phyloP scores from a whole-genome alignment of 345 rosid genomes.

The sweet orange (Citrus sinensis) region DNA sequence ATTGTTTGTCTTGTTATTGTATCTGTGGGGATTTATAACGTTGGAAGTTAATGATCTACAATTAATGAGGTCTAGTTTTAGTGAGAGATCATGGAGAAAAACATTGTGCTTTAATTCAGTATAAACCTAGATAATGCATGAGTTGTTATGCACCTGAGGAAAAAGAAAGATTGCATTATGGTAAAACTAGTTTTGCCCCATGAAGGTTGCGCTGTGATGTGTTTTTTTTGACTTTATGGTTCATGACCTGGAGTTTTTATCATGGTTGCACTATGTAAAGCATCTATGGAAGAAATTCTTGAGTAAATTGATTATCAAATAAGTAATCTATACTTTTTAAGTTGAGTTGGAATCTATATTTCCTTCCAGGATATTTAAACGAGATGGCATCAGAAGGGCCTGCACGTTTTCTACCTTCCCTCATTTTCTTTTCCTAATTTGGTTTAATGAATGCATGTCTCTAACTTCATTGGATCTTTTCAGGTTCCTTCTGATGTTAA shows the following conservation, averaged over 20 bases:
- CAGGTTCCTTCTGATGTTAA: constrained; percentile 80
- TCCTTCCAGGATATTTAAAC: neutral
- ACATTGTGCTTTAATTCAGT: neutral
- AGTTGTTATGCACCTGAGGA: neutral
- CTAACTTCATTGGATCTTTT: constrained; percentile 6
- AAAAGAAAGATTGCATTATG: neutral
- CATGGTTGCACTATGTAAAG: neutral
- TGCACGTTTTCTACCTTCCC: neutral
- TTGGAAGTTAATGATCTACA: neutral
- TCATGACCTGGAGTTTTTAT: neutral
- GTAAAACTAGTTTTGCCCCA: neutral
- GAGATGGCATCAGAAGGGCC: neutral
- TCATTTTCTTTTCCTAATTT: neutral
- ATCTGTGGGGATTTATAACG: neutral
- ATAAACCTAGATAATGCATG: neutral
- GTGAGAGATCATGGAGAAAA: neutral
- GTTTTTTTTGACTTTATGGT: neutral
- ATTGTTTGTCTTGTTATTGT: neutral
- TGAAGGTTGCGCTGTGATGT: neutral
- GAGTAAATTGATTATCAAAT: neutral
- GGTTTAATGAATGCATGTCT: neutral
- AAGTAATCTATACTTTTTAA: neutral
- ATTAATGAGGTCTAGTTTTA: neutral
- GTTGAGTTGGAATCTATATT: neutral
- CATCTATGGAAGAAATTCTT: neutral